Percentiles rank a stretch among this genome's conserved stretches.
Evolutionary conservation across 75 land plant species (phyloP).

Genomic region (Pinus albicaulis): DNA sequence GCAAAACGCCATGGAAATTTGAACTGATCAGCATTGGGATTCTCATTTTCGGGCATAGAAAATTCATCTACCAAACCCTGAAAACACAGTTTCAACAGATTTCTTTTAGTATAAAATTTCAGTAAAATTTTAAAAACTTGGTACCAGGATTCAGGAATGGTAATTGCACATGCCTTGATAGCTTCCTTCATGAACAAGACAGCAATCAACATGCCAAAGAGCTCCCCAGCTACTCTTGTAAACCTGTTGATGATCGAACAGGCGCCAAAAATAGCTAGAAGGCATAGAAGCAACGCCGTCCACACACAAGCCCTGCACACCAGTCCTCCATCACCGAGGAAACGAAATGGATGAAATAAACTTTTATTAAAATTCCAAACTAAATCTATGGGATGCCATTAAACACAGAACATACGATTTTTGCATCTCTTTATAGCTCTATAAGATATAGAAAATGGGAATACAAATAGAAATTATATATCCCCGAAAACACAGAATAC

Average conservation of each 20-base stretch:
- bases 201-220: slow-evolving; percentile 82
- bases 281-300: slow-evolving; percentile 61
- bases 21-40: slow-evolving; percentile 36
- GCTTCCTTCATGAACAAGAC: slow-evolving; percentile 87
- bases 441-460: too few relatives aligned
- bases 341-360: background rate
- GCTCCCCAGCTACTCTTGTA: slow-evolving; percentile 87
- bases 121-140: background rate
- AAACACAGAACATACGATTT: too few relatives aligned
- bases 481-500: too few relatives aligned
- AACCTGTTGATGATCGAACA: slow-evolving; percentile 82
- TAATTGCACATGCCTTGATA: slow-evolving; percentile 47
- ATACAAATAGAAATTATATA: too few relatives aligned
- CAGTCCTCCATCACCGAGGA: background rate
- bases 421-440: too few relatives aligned
- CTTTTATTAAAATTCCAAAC: background rate
- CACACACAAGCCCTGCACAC: slow-evolving; percentile 81
- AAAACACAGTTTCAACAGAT: background rate
- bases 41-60: slow-evolving; percentile 54
- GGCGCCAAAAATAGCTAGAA: slow-evolving; percentile 70
- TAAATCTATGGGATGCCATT: too few relatives aligned
- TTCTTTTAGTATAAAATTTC: background rate
- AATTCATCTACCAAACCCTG: slow-evolving; percentile 86
- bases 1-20: slow-evolving; percentile 82
- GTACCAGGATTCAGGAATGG: background rate